These are phyloP conservation scores for Aspergillus terreus DNA, from an alignment of 2,329 filamentous ascomycete genomes.

Conservation along the genomic window DNA sequence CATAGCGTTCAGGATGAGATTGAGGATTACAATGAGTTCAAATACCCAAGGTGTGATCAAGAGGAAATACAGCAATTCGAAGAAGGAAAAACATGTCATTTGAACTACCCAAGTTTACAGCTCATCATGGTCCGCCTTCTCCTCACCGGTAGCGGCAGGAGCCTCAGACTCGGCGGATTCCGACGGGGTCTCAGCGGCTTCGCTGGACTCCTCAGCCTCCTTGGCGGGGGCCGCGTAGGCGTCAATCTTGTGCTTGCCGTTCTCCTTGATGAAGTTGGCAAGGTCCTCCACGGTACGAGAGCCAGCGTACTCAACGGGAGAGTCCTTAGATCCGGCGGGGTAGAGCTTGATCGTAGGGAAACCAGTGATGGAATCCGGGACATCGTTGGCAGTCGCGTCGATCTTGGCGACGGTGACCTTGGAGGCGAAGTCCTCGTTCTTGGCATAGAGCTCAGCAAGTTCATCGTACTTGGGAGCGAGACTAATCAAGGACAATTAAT, in stretches of 20 bases:
- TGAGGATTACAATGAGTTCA: too few relatives aligned
- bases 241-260: slow-evolving; percentile 82
- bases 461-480: slow-evolving; percentile 67
- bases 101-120: slow-evolving; percentile 25
- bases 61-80: slow-evolving; percentile 5
- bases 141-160: slow-evolving; percentile 20
- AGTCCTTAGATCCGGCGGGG: slow-evolving; percentile 82
- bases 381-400: slow-evolving; percentile 92
- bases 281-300: slow-evolving; percentile 88
- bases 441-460: slow-evolving; percentile 55
- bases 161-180: slow-evolving; percentile 15
- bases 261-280: slow-evolving; percentile 87
- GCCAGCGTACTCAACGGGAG: slow-evolving; percentile 82
- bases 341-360: slow-evolving; percentile 99
- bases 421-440: slow-evolving; percentile 46
- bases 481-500: slow-evolving; percentile 24
- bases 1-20: too few relatives aligned
- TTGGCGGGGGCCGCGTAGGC: slow-evolving; percentile 56
- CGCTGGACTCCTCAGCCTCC: slow-evolving; percentile 49
- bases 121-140: slow-evolving; percentile 37
- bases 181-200: slow-evolving; percentile 25
- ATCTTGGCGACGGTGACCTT: slow-evolving; percentile 79
- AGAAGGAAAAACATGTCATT: slow-evolving; percentile 4
- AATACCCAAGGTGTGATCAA: neutral
- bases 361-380: slow-evolving; percentile 92